phyloP scores from a whole-genome alignment of 768 basidiomycete genomes.

The Lentinula edodes region DNA sequence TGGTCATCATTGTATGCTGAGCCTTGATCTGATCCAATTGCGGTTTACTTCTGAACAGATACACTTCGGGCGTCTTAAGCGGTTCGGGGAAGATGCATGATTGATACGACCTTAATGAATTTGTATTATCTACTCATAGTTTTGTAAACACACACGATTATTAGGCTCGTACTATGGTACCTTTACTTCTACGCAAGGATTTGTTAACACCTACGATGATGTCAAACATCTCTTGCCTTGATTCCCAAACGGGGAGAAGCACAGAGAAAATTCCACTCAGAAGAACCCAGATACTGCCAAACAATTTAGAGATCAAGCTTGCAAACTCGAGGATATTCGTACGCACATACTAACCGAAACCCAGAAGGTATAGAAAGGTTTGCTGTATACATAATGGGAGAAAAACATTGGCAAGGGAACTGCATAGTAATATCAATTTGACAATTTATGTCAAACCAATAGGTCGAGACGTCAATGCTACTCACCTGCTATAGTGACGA shows the following conservation, averaged over 20 bases:
- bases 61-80: no score
- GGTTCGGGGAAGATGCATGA: not conserved
- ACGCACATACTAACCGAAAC: conserved; percentile 30
- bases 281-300: conserved; percentile 27
- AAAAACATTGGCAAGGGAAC: conserved; percentile 35
- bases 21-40: no score
- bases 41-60: no score
- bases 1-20: no score
- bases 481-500: conserved; percentile 29
- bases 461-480: not conserved
- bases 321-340: not conserved
- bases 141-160: not conserved
- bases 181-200: not conserved
- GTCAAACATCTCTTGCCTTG: conserved; percentile 22
- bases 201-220: conserved; percentile 13
- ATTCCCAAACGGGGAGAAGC: conserved; percentile 32
- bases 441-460: not conserved
- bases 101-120: not conserved
- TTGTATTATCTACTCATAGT: not conserved
- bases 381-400: conserved; percentile 29
- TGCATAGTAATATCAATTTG: not conserved
- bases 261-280: conserved; percentile 30
- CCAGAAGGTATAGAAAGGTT: conserved; percentile 32
- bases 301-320: not conserved
- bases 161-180: not conserved